These are phyloP conservation scores for Rhazya stricta DNA, from an alignment of 257 asterid genomes.

Conservation along the genomic window DNA sequence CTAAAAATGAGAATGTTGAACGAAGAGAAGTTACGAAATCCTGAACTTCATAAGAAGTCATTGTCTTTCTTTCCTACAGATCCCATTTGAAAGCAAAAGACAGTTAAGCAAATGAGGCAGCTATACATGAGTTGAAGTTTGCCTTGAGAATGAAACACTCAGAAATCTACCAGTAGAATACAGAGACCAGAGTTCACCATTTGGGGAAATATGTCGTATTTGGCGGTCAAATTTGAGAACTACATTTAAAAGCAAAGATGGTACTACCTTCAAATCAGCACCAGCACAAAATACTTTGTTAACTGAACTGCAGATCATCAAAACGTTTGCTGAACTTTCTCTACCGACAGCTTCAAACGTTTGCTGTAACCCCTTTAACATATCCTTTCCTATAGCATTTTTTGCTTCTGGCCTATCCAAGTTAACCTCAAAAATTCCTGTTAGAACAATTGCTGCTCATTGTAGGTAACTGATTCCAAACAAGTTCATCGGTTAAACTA, in stretches of 20 bases:
- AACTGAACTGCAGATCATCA: conserved; percentile 80
- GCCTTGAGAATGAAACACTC: not conserved
- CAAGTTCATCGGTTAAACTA: not conserved
- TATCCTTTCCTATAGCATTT: conserved; percentile 83
- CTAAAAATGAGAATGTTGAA: conserved; percentile 66
- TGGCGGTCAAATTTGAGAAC: not conserved
- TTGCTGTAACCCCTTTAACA: conserved; percentile 61
- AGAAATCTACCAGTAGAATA: not conserved
- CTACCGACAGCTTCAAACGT: conserved; percentile 54
- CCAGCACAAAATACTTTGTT: conserved; percentile 89
- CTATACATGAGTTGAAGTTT: not conserved
- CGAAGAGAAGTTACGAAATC: conserved; percentile 65
- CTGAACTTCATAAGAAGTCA: conserved; percentile 61
- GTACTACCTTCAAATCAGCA: conserved; percentile 86
- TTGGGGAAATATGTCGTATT: not conserved
- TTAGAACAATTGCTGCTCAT: conserved; percentile 17
- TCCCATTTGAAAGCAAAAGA: conserved; percentile 9
- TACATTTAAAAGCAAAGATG: not conserved
- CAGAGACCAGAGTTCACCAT: not conserved
- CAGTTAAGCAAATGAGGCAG: conserved; percentile 10
- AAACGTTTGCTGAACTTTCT: conserved; percentile 52
- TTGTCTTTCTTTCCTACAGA: conserved; percentile 71
- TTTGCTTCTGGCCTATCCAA: conserved; percentile 73
- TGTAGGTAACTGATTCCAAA: not conserved
- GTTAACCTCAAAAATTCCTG: conserved; percentile 80